These are phyloP conservation scores for Erucastrum elatum DNA, from an alignment of 345 rosid genomes.

Conservation along the genomic window DNA sequence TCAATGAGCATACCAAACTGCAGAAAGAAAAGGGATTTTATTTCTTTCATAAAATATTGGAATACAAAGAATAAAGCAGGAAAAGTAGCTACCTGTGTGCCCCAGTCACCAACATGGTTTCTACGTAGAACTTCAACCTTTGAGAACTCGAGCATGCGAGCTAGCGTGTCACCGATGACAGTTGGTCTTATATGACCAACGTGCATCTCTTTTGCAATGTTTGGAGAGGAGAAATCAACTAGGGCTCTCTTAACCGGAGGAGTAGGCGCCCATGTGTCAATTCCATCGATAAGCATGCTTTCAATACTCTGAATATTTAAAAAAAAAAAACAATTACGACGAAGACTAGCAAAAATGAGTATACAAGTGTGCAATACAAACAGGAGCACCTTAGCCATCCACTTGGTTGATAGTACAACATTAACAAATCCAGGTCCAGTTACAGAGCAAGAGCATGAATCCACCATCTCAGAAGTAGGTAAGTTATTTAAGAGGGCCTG, in stretches of 20 bases:
- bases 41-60: neutral
- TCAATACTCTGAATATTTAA: constrained; percentile 66
- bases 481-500: constrained; percentile 75
- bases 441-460: constrained; percentile 70
- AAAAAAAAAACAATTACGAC: constrained; percentile 21
- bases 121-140: constrained; percentile 89
- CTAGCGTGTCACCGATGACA: constrained; percentile 88
- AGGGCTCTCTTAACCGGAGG: constrained; percentile 68
- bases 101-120: constrained; percentile 99
- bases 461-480: constrained; percentile 78
- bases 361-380: neutral
- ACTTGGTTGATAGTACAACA: constrained; percentile 59
- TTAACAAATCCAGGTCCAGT: constrained; percentile 97
- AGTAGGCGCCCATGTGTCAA: constrained; percentile 84
- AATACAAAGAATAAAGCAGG: neutral
- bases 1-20: constrained; percentile 99
- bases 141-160: constrained; percentile 93
- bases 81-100: constrained; percentile 76
- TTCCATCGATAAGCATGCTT: constrained; percentile 76
- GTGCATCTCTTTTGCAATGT: constrained; percentile 99
- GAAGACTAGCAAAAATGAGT: constrained; percentile 1
- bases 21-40: constrained; percentile 28
- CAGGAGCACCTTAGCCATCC: constrained; percentile 69
- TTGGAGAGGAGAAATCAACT: constrained; percentile 97
- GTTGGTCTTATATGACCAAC: constrained; percentile 98